These are phyloP conservation scores for Wilhelminamyces savonicus DNA, from an alignment of 805 yeast genomes.

Conservation along the genomic window DNA sequence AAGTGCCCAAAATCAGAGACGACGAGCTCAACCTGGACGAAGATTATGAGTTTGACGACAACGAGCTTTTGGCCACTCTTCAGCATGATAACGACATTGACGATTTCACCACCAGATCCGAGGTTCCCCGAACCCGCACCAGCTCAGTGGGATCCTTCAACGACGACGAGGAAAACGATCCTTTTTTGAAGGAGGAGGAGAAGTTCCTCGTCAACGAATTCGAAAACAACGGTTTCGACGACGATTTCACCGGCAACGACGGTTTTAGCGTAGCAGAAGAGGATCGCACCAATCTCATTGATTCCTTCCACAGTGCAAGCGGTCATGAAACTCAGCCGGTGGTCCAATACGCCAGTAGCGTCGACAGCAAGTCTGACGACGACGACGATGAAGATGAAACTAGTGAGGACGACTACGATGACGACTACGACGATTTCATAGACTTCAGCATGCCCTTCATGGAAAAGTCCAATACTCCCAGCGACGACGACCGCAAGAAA, in stretches of 20 bases:
- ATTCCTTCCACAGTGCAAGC: conserved; percentile 13
- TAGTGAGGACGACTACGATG: conserved; percentile 30
- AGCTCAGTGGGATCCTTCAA: conserved; percentile 27
- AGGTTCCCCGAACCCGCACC: conserved; percentile 15
- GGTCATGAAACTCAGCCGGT: conserved; percentile 26
- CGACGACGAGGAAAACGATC: conserved; percentile 30
- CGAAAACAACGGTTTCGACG: conserved; percentile 41
- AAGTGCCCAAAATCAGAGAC: conserved; percentile 47
- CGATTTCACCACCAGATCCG: conserved; percentile 18
- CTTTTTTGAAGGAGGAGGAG: conserved; percentile 38
- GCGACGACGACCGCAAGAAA: conserved; percentile 3
- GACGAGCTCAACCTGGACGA: conserved; percentile 51
- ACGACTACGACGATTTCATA: conserved; percentile 34
- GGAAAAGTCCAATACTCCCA: conserved; percentile 3
- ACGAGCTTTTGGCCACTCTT: conserved; percentile 39
- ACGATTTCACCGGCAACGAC: conserved; percentile 23
- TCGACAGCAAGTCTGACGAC: conserved; percentile 31
- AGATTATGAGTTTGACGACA: conserved; percentile 55
- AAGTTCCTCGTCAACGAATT: conserved; percentile 40
- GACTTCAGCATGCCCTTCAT: conserved; percentile 29
- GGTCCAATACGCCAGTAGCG: conserved; percentile 34
- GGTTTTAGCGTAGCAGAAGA: conserved; percentile 24
- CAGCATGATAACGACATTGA: conserved; percentile 42
- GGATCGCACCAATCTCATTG: conserved; percentile 8
- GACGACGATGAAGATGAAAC: conserved; percentile 24